Evolutionary conservation across 2,329 filamentous ascomycete genomes (phyloP), one percentile per base, ranked within the genome.

Genomic region (Colletotrichum lupini): DNA sequence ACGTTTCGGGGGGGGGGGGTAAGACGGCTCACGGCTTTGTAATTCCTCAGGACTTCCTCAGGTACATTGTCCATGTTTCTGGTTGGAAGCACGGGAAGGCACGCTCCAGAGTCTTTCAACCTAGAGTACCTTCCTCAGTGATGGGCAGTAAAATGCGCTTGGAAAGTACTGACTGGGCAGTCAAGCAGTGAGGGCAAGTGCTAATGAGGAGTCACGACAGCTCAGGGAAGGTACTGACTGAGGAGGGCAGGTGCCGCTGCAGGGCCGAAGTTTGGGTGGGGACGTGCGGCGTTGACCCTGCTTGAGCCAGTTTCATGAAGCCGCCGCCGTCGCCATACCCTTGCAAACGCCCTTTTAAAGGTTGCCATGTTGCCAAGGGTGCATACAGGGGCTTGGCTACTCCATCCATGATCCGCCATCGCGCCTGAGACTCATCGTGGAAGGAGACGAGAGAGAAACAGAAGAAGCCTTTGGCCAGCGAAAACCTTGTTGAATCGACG

Each of bases 221-320:
- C 30, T 32, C 8, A 37, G 35, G 35, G 35, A 14, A 57, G 14
- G 55, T 57, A 19, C 14, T 30, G 28, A 30, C 26, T 19, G 55
- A 19, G n/a, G 63, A 24, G 35, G 58, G 32, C 35, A 32, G 64
- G 37, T 58, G 42, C 61, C 52, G 58, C 59, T 72, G 66, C 53
- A 68, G 30, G 59, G 59, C 66, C 69, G 58, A 67, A 61, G 63
- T 22, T 26, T 63, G 52, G 66, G 55, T 69, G 59, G 59, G 70
- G 66, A 64, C 63, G 32, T 62, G 57, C 32, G 57, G 57, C 57
- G 37, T 63, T 55, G 61, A 37, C 70, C 70, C 70, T 73, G 70
- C 59, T 69, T 69, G 67, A 73, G 66, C 66, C 70, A 70, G 70
- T 73, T 73, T 73, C 70, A 73, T 49, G 66, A 70, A 70, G 67